Evolutionary conservation across 73 alveolate genomes (phyloP), one percentile per base, ranked within the genome.

Genomic region (Paramecium biaurelia): DNA sequence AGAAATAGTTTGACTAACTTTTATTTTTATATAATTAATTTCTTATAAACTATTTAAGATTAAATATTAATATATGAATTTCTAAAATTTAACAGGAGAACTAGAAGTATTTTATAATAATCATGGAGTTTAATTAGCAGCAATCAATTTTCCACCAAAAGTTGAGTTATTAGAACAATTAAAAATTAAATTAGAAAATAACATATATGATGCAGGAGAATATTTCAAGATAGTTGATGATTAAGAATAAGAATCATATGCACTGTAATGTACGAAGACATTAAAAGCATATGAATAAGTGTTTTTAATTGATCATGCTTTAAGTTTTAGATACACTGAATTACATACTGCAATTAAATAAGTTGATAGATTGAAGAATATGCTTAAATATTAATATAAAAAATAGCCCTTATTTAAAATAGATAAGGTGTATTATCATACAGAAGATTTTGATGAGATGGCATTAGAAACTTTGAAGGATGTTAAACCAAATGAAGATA

Each of bases 241-340:
- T 95, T 45, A 95, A 94, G 72, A 97, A 85, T 53, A 93, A 92
- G 84, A 95, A 92, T 89, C 97, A 92, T 79, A 86, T 97, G 82
- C 47, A 12, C 85, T 92, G 12, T 58, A 56, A 53, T 24, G 94
- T 12, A 88, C 59, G n/a, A 56, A 63, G 5, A 93, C 95, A 24
- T 30, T 97, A 28, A 92, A 89, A 74, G 79, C 89, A 18, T 86
- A 92, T 76, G 96, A 97, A 35, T 93, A 95, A 45, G 98, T 95
- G 58, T 96, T 95, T 53, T 92, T 98, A 28, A 93, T 98, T 21
- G 99, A 98, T 86, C 99, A 98, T 93, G 97, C 98, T 15, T 95
- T 99, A 98, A 98, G 98, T 63, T 97, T 97, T 94, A 95, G 96
- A 89, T 93, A 94, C 89, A 92, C 96, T 58, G 96, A 96, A 43